phyloP scores from a whole-genome alignment of 306 rosid species.

The Quillaja saponaria region DNA sequence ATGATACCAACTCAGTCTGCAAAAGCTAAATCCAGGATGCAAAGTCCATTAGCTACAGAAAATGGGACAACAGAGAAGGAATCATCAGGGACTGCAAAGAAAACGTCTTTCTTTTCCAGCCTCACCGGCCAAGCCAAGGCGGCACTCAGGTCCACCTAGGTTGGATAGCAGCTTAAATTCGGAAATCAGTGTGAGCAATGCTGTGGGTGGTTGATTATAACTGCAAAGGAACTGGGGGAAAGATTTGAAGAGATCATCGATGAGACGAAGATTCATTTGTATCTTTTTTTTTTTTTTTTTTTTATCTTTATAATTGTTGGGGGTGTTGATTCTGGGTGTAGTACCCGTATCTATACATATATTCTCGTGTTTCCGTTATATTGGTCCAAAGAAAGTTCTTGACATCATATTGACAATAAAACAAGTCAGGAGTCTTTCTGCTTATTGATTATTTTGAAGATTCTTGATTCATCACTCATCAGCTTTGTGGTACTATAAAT shows the following conservation, averaged over 20 bases:
- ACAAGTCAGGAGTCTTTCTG: conserved; percentile 21
- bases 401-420: conserved; percentile 19
- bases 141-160: conserved; percentile 78
- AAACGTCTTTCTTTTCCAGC: conserved; percentile 74
- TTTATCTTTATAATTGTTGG: conserved; percentile 31
- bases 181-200: conserved; percentile 46
- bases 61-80: conserved; percentile 60
- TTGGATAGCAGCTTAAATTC: conserved; percentile 56
- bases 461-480: too few species aligned
- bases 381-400: conserved; percentile 22
- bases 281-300: conserved; percentile 33
- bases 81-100: conserved; percentile 62
- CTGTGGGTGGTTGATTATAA: conserved; percentile 40
- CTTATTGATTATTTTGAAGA: too few species aligned
- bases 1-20: conserved; percentile 88
- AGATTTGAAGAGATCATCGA: conserved; percentile 33
- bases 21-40: conserved; percentile 78
- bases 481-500: too few species aligned
- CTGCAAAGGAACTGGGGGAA: conserved; percentile 20
- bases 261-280: conserved; percentile 36
- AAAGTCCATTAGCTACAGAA: conserved; percentile 64
- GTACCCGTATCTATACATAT: conserved; percentile 34
- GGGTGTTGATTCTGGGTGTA: conserved; percentile 49
- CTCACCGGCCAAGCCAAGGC: conserved; percentile 74
- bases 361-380: conserved; percentile 27